phyloP scores from a whole-genome alignment of 192 early-diverging fungal genomes.

The Entomortierella lignicola region DNA sequence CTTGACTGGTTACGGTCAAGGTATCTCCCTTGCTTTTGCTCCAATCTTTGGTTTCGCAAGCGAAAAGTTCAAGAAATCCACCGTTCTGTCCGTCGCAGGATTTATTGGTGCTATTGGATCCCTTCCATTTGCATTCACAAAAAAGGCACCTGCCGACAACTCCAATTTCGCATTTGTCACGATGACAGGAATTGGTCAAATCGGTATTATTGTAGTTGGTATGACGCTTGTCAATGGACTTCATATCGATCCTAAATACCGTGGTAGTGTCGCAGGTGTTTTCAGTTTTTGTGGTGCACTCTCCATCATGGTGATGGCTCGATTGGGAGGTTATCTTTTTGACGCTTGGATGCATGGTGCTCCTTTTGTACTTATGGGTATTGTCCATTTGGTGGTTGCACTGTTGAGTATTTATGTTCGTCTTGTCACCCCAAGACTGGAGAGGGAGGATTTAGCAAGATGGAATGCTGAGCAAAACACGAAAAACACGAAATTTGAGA shows the following conservation, averaged over 20 bases:
- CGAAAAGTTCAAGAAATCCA: constrained; percentile 51
- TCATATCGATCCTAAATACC: constrained; percentile 57
- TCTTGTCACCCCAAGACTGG: constrained; percentile 24
- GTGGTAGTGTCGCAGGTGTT: constrained; percentile 73
- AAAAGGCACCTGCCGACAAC: constrained; percentile 55
- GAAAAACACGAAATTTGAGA: too few species aligned
- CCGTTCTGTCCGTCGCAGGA: constrained; percentile 54
- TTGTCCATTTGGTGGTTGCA: constrained; percentile 49
- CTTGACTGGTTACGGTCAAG: constrained; percentile 70
- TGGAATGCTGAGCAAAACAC: neutral
- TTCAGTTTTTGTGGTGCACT: constrained; percentile 71
- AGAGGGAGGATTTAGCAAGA: constrained; percentile 16
- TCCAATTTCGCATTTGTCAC: constrained; percentile 57
- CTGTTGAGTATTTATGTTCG: constrained; percentile 44
- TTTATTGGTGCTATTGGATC: constrained; percentile 64
- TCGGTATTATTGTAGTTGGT: constrained; percentile 75
- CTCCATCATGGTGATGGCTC: constrained; percentile 71
- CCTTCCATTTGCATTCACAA: constrained; percentile 60
- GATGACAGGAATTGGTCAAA: constrained; percentile 65
- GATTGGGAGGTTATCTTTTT: constrained; percentile 71
- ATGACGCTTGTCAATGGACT: constrained; percentile 69
- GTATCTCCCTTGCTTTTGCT: constrained; percentile 70
- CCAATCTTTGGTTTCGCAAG: constrained; percentile 65
- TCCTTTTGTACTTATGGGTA: constrained; percentile 61
- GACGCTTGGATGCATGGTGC: constrained; percentile 64